Percentiles rank a stretch among this genome's conserved stretches.
Conservation (phyloP, 305 asterid species). For the Fraxinus velutina region DNA sequence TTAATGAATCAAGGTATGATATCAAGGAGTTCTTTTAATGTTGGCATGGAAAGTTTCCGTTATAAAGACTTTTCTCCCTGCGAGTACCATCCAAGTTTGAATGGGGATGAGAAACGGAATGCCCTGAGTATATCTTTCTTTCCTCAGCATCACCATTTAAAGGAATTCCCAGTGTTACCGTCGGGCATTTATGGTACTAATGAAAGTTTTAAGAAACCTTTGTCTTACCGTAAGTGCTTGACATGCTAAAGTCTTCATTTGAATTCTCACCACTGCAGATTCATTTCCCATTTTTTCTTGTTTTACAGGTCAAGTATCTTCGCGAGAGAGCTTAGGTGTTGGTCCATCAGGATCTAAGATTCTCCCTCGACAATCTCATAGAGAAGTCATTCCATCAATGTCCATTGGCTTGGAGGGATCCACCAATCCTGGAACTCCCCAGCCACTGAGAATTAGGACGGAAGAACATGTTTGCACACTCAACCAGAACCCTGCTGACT, state of each 20-base stretch:
- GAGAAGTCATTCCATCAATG: not conserved
- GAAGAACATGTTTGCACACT: constrained; percentile 39
- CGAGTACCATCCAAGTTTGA: constrained; percentile 37
- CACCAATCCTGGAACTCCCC: not conserved
- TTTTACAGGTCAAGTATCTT: constrained; percentile 28
- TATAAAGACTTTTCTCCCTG: constrained; percentile 45
- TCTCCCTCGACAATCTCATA: not conserved
- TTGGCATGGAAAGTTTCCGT: constrained; percentile 34
- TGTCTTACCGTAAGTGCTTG: constrained; percentile 22
- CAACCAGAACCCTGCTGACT: constrained; percentile 76
- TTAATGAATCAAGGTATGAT: constrained; percentile 57
- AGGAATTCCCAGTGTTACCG: constrained; percentile 26
- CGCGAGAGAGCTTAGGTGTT: not conserved
- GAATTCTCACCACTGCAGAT: not conserved
- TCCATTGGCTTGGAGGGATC: constrained; percentile 26
- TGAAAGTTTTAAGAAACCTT: constrained; percentile 33
- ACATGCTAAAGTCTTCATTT: not conserved
- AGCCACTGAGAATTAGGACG: constrained; percentile 13
- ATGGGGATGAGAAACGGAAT: constrained; percentile 31
- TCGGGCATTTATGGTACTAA: constrained; percentile 26
- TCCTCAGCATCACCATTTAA: constrained; percentile 25
- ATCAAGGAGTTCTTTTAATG: constrained; percentile 32
- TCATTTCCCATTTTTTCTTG: not conserved
- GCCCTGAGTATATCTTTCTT: constrained; percentile 27
- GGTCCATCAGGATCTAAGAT: not conserved